Conservation (phyloP, 2,329 filamentous ascomycete species). For the Coniochaeta prunicola region DNA sequence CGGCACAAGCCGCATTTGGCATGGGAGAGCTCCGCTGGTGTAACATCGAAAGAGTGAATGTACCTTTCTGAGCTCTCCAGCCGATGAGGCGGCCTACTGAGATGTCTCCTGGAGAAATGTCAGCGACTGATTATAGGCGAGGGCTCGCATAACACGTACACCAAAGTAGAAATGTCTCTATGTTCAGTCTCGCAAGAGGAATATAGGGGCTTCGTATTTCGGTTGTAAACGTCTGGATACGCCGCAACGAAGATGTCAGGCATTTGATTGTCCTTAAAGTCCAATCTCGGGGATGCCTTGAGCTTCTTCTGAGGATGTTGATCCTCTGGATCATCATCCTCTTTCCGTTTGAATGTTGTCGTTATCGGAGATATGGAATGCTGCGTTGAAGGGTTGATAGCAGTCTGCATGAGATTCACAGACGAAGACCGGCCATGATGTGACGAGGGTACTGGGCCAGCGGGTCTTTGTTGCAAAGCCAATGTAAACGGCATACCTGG, state of each 20-base stretch:
- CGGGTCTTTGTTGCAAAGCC: not conserved
- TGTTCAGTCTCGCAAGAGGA: slow-evolving; percentile 23
- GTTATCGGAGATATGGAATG: not conserved
- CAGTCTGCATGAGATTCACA: not conserved
- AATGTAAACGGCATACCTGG: not conserved
- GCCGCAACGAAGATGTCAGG: slow-evolving; percentile 18
- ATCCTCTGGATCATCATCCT: slow-evolving; percentile 1
- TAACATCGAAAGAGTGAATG: slow-evolving; percentile 23
- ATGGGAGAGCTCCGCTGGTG: slow-evolving; percentile 15
- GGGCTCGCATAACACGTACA: slow-evolving; percentile 15
- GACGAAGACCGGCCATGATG: not conserved
- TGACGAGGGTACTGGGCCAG: not conserved
- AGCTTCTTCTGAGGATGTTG: slow-evolving; percentile 12
- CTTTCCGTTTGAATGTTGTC: not conserved
- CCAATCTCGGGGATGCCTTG: slow-evolving; percentile 6
- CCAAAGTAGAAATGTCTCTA: slow-evolving; percentile 23
- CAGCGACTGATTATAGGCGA: not conserved
- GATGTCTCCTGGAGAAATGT: slow-evolving; percentile 19
- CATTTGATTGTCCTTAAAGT: slow-evolving; percentile 18
- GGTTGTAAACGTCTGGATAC: slow-evolving; percentile 19
- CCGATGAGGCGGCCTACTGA: slow-evolving; percentile 22
- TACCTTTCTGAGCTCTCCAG: slow-evolving; percentile 15
- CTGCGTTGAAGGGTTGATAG: not conserved
- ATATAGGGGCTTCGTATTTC: slow-evolving; percentile 18
- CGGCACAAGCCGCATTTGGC: slow-evolving; percentile 22